Base-by-base conservation (phyloP, 2,329 filamentous ascomycete genomes). In the Raffaelea arxii region DNA sequence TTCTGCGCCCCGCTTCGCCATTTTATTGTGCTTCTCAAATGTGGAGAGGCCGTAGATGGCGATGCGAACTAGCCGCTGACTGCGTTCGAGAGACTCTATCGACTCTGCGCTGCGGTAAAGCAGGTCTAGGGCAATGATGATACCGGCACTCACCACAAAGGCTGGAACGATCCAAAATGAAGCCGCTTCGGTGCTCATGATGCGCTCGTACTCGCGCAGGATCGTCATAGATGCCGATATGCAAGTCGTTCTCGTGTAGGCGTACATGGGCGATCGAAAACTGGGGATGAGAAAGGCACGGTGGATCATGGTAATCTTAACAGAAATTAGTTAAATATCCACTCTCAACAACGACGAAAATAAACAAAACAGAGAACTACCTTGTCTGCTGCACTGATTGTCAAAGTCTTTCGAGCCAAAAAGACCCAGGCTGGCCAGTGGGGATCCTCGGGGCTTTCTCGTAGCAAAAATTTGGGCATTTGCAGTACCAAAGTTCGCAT, bases 221-320 rank as follows among this genome's bases (percentile, higher is more conserved):
- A 41, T 41, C 24, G 39, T 41, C 7, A 21, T 11, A 25, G 39
- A 21, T 5, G 39, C 39, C 4, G 39, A 21, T n/a, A 27, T 14
- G 22, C 21, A 41, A 4, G 39, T 41, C 23, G 23, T 18, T n/a
- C 39, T 21, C 12, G 39, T 41, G 18, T 25, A 41, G 4, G 23
- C 39, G 39, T 41, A 41, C 23, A 25, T 16, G 23, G 23, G 39
- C 21, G 21, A 25, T 10, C 24, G 39, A 25, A 41, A 41, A 25
- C 23, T 25, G 16, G 7, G 39, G 16, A 41, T 24, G 21, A 41
- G 39, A 19, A 41, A 41, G 2, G 39, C 23, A 6, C 39, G 39
- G 16, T 41, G 39, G 23, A 41, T 41, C 39, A 41, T 41, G 16
- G 30, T 41, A n/a, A 41, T 41, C 24, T 41, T 36, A 36, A 18